Evolutionary conservation across 768 basidiomycete species (phyloP), one percentile per base, ranked within the genome.

Genomic region (Dacryopinax primogenitus): DNA sequence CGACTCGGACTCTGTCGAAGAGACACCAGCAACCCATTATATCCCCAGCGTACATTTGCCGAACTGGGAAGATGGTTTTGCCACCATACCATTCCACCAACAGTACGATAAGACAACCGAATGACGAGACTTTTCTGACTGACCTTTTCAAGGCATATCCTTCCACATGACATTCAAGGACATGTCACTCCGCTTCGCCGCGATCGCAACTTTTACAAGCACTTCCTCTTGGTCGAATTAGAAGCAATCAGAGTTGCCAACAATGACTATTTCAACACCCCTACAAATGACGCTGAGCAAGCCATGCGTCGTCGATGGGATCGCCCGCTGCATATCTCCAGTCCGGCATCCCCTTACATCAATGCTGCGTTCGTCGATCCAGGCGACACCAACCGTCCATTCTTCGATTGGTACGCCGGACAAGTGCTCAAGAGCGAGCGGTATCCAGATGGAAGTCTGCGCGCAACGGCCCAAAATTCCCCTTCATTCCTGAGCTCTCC

Each of bases 141-240:
- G 9, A 15, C 11, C 12, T 47, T 47, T 47, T 13, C 45, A 7
- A 58, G 51, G 21, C 51, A 58, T 9, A 58, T 21, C 9, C 51
- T 58, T 26, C 51, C 51, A 30, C 51, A 58, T 58, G 51, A 58
- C 51, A 58, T 58, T 23, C 51, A 58, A 58, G 51, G 51, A 3
- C 32, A 58, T 18, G 21, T 21, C 15, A 58, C 51, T 58, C 51
- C 51, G 9, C 51, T 58, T 13, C 51, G 51, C 23, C 51, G 51
- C 26, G 51, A 58, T 30, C 51, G 51, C 15, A 58, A 58, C 26
- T 58, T 58, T 30, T 58, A 28, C 51, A 58, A 58, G 26, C 51
- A 58, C 18, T 58, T 58, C 51, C 51, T 58, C 13, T 30, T 58
- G 13, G 51, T 58, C 21, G 51, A 58, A 18, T 18, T 58, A 15